These are phyloP conservation scores for Kwoniella dendrophila DNA, from an alignment of 768 basidiomycete species.

Conservation along the genomic window DNA sequence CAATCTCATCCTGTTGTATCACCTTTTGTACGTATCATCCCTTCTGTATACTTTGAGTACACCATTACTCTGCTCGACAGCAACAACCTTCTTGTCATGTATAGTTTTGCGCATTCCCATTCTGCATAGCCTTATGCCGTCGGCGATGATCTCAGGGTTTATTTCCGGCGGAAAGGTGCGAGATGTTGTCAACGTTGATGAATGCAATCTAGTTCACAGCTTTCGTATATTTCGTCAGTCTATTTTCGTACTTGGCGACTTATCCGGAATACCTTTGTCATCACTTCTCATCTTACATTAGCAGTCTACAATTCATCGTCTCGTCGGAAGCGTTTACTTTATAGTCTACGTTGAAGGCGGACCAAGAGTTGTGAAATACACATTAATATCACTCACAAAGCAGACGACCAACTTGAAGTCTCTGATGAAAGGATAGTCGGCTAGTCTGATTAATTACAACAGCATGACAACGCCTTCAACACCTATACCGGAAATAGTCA, in stretches of 20 bases:
- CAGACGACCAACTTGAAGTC: neutral
- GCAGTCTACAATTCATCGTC: no score
- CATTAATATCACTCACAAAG: no score
- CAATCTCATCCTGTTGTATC: neutral
- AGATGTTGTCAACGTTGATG: neutral
- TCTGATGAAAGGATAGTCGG: no score
- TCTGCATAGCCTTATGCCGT: neutral
- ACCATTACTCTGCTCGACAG: no score
- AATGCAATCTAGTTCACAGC: slow-evolving; percentile 5
- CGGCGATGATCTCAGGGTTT: neutral
- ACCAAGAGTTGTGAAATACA: no score
- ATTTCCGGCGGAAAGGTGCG: slow-evolving; percentile 8
- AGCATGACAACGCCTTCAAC: slow-evolving; percentile 14
- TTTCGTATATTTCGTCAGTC: neutral
- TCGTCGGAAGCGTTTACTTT: no score
- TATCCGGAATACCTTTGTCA: no score
- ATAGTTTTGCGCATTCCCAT: neutral
- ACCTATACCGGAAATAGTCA: slow-evolving; percentile 13
- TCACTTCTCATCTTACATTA: no score
- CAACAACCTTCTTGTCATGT: neutral
- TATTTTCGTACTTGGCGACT: no score
- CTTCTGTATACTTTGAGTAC: no score
- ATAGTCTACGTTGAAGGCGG: no score
- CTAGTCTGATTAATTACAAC: neutral
- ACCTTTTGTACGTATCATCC: neutral